These are phyloP conservation scores for Phytophthora aleatoria DNA, from an alignment of 352 stramenopile species.

Conservation along the genomic window DNA sequence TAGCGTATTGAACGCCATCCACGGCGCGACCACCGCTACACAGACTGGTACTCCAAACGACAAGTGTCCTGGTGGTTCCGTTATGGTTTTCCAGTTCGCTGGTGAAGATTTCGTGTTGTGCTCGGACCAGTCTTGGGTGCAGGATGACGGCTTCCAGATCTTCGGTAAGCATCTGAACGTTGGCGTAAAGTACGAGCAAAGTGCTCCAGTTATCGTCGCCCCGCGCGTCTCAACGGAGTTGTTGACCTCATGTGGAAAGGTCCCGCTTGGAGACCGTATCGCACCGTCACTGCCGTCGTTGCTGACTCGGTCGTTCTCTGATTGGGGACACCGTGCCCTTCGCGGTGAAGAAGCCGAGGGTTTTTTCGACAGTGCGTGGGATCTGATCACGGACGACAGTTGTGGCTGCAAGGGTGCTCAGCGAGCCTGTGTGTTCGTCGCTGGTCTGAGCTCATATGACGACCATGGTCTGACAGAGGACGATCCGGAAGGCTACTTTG, in stretches of 20 bases:
- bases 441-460: conserved; percentile 44
- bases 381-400: conserved; percentile 32
- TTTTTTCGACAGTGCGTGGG: conserved; percentile 24
- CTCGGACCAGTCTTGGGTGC: conserved; percentile 25
- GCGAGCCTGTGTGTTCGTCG: conserved; percentile 62
- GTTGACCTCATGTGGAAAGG: conserved; percentile 27
- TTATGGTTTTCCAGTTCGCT: conserved; percentile 45
- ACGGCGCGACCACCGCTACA: conserved; percentile 19
- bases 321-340: conserved; percentile 33
- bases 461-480: conserved; percentile 38
- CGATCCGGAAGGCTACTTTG: conserved; percentile 49
- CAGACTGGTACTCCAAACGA: conserved; percentile 6
- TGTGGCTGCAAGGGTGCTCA: conserved; percentile 47
- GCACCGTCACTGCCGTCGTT: conserved; percentile 28
- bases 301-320: conserved; percentile 26
- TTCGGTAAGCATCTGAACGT: conserved; percentile 50
- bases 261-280: conserved; percentile 27
- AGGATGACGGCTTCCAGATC: conserved; percentile 44
- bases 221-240: conserved; percentile 16
- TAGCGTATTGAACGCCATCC: conserved; percentile 34
- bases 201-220: conserved; percentile 25
- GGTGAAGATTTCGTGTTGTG: conserved; percentile 53
- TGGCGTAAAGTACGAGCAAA: conserved; percentile 38
- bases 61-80: conserved; percentile 25
- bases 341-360: conserved; percentile 20